These are phyloP conservation scores for Colletotrichum euphorbiae DNA, from an alignment of 2,329 filamentous ascomycete species.

Conservation along the genomic window DNA sequence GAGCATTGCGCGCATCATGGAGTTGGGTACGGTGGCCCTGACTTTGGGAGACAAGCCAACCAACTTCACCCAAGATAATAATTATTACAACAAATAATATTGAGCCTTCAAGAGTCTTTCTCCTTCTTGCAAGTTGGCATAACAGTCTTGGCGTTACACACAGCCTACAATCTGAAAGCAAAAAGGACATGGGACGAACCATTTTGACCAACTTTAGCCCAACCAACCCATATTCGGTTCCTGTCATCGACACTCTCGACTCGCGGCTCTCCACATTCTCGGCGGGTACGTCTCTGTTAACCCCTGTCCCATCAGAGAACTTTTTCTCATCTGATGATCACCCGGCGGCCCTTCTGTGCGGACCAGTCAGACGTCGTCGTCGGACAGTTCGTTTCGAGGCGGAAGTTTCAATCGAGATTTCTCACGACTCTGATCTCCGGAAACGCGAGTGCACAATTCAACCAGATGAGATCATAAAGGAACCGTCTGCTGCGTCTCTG, in stretches of 20 bases:
- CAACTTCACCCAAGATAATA: too few species aligned
- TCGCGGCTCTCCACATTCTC: conserved; percentile 20
- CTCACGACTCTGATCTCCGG: too few species aligned
- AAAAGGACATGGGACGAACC: conserved; percentile 6
- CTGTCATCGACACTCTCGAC: background rate
- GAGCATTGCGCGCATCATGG: background rate
- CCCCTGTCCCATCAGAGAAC: conserved; percentile 34
- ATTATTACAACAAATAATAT: too few species aligned
- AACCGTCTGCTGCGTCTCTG: background rate
- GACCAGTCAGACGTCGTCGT: background rate
- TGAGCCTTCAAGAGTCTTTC: too few species aligned
- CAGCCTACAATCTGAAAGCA: background rate
- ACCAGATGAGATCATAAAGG: background rate
- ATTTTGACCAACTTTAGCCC: background rate
- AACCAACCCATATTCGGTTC: background rate
- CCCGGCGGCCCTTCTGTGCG: conserved; percentile 15
- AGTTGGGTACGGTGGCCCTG: conserved; percentile 4
- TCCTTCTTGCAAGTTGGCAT: too few species aligned
- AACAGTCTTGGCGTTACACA: too few species aligned
- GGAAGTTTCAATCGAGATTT: too few species aligned
- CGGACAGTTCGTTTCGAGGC: too few species aligned
- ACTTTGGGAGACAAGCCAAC: background rate
- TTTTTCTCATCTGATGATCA: conserved; percentile 31
- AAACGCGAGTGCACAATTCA: background rate
- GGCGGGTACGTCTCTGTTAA: conserved; percentile 18